Evolutionary conservation across 352 stramenopile species (phyloP).

Genomic region (Globisporangium polare): DNA sequence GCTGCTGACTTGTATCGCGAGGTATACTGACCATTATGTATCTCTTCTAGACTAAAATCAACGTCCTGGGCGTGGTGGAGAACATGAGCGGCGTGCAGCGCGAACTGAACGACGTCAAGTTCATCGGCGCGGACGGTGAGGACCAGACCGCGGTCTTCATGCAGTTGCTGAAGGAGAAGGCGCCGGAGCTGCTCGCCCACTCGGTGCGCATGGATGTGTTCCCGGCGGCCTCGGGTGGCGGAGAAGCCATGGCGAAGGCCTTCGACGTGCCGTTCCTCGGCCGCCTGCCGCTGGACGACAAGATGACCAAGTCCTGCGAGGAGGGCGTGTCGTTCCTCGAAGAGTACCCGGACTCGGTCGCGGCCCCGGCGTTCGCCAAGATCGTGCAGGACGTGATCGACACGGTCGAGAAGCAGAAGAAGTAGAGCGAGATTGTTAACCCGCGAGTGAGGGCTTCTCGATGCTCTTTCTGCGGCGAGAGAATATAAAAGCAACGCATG

Average conservation of each 20-base stretch:
- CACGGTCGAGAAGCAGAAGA: slow-evolving; percentile 39
- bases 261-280: slow-evolving; percentile 97
- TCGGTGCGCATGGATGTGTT: slow-evolving; percentile 88
- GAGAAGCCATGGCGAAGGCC: slow-evolving; percentile 93
- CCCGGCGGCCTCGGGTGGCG: slow-evolving; percentile 76
- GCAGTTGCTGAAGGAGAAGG: slow-evolving; percentile 84
- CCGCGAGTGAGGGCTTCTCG: too few species aligned
- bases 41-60: slow-evolving; percentile 62
- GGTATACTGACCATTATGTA: neutral
- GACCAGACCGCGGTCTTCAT: slow-evolving; percentile 66
- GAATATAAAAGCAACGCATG: too few species aligned
- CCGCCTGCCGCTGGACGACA: slow-evolving; percentile 95
- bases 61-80: slow-evolving; percentile 92
- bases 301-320: slow-evolving; percentile 96
- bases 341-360: slow-evolving; percentile 72
- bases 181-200: slow-evolving; percentile 69
- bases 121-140: slow-evolving; percentile 43
- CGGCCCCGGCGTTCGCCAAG: slow-evolving; percentile 59
- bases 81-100: slow-evolving; percentile 98
- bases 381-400: slow-evolving; percentile 74
- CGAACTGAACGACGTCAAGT: slow-evolving; percentile 64
- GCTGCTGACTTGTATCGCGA: neutral
- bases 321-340: slow-evolving; percentile 93
- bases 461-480: too few species aligned
- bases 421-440: too few species aligned